Evolutionary conservation across 2,329 filamentous ascomycete genomes (phyloP), one percentile per base, ranked within the genome.

Genomic region (Fusarium torulosum): DNA sequence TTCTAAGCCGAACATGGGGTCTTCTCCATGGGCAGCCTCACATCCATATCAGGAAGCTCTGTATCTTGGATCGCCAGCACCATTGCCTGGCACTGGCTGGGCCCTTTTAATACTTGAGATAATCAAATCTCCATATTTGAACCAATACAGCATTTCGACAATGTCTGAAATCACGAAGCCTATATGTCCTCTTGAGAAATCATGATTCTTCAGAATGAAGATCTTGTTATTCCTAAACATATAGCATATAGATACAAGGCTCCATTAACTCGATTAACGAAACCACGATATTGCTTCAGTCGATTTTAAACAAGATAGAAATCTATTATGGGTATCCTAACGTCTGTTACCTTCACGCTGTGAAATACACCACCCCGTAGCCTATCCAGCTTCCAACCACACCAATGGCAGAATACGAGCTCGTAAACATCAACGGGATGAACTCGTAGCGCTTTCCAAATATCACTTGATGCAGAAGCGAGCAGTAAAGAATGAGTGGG

Each of bases 341-440:
- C 60, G 58, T 54, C 31, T 49, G 38, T 37, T 35, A 31, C 40
- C 37, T 33, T 75, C 57, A 87, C 33, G 84, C 85, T 8, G 85
- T 83, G 74, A 97, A 94, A 80, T 95, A 98, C 50, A 98, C 94
- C 31, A 97, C 92, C 82, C 94, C 88, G 77, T 97, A 97, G 11
- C 96, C 94, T 40, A 97, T 74, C 95, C 95, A 98, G 80, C 96
- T 98, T 4, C 93, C 94, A 19, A 97, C 89, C 1, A 98, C 94
- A n/a, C 96, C 96, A 59, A 98, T 83, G 6, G 96, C 96, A 33
- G 91, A 93, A 79, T 98, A 99, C 14, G 92, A 91, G 82, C 95
- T 98, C 71, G 90, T 97, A 76, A 98, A 96, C 95, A 99, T 98
- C 72, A 98, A 82, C 25, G 96, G 96, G 54, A 99, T 80, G 78